Evolutionary conservation across 1,284 basidiomycete genomes (phyloP).

Genomic region (Trametes pubescens): DNA sequence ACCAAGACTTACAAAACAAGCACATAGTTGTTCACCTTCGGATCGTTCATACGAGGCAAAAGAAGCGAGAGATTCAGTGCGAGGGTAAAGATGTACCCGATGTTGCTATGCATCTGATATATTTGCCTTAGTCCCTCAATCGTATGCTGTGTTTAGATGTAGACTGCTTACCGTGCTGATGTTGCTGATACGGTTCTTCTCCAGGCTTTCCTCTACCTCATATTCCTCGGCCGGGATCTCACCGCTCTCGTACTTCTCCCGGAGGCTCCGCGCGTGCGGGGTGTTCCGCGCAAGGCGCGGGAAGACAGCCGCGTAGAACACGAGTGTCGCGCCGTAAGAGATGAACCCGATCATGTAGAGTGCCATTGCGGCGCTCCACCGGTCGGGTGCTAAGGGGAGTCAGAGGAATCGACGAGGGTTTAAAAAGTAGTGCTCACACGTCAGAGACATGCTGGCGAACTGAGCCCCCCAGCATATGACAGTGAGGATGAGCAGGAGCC

Average conservation of each 20-base stretch:
- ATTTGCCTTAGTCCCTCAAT: neutral
- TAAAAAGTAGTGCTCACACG: slow-evolving; percentile 50
- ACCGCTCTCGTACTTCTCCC: slow-evolving; percentile 65
- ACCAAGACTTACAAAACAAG: slow-evolving; percentile 59
- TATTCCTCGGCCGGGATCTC: slow-evolving; percentile 69
- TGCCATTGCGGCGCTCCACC: slow-evolving; percentile 80
- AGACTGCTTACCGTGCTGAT: slow-evolving; percentile 72
- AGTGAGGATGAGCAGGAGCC: slow-evolving; percentile 77
- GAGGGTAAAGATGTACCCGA: slow-evolving; percentile 74
- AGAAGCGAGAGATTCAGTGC: slow-evolving; percentile 78
- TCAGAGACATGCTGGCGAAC: slow-evolving; percentile 78
- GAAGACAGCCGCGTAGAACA: slow-evolving; percentile 86
- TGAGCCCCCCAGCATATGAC: slow-evolving; percentile 83
- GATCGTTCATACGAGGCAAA: slow-evolving; percentile 69
- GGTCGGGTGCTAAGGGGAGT: slow-evolving; percentile 56
- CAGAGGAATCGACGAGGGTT: neutral
- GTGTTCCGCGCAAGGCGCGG: slow-evolving; percentile 86
- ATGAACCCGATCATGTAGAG: slow-evolving; percentile 87
- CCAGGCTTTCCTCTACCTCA: slow-evolving; percentile 78
- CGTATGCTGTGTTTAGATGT: neutral
- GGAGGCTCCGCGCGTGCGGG: slow-evolving; percentile 65
- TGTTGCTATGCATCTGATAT: slow-evolving; percentile 74
- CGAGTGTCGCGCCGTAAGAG: slow-evolving; percentile 77
- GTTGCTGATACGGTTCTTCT: slow-evolving; percentile 88
- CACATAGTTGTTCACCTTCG: slow-evolving; percentile 77